Evolutionary conservation across 495 filamentous ascomycete species (phyloP).

Genomic region (Poronia punctata): DNA sequence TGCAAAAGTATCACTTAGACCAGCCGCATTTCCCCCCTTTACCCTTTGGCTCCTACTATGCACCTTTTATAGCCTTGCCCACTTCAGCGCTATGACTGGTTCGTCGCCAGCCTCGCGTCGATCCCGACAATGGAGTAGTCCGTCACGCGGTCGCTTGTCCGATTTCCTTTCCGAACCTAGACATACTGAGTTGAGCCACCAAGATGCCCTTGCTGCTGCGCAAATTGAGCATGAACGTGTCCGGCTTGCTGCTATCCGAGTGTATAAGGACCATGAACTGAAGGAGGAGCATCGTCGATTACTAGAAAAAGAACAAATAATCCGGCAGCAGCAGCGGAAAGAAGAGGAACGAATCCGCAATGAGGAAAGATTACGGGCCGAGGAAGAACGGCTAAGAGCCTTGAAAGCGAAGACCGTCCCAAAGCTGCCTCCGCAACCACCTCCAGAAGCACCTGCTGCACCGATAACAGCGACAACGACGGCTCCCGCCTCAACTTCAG

Average conservation of each 20-base stretch:
- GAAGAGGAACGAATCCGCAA: slow-evolving; percentile 48
- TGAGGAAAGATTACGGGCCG: slow-evolving; percentile 32
- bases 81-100: slow-evolving; percentile 26
- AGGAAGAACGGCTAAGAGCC: slow-evolving; percentile 35
- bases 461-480: background rate
- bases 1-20: background rate
- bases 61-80: slow-evolving; percentile 3
- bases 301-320: slow-evolving; percentile 37
- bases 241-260: slow-evolving; percentile 51
- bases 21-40: background rate
- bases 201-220: slow-evolving; percentile 55
- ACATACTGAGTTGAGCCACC: slow-evolving; percentile 46
- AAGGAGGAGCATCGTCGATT: slow-evolving; percentile 41
- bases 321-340: slow-evolving; percentile 34
- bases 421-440: slow-evolving; percentile 32
- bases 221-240: slow-evolving; percentile 57
- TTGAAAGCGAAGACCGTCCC: slow-evolving; percentile 36
- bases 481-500: background rate
- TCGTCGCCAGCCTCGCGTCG: slow-evolving; percentile 30
- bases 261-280: slow-evolving; percentile 36
- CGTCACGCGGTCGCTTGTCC: slow-evolving; percentile 26
- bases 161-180: slow-evolving; percentile 31
- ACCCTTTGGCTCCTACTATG: slow-evolving; percentile 4
- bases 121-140: slow-evolving; percentile 30
- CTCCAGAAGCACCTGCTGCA: slow-evolving; percentile 8